phyloP scores from a whole-genome alignment of 1,284 basidiomycete genomes.

The Cryptococcus sp. region DNA sequence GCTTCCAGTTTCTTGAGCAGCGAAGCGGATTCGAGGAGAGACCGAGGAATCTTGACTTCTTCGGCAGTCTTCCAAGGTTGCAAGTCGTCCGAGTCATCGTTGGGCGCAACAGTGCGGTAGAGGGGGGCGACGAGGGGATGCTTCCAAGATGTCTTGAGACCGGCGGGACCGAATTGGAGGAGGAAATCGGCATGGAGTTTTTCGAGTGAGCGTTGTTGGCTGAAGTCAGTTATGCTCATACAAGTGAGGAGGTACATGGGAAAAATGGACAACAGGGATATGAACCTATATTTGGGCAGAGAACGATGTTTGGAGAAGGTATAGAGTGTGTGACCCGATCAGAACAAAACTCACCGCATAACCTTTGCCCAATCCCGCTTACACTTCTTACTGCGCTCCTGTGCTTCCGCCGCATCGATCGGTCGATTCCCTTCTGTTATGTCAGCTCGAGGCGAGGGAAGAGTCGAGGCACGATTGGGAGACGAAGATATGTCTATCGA shows the following conservation, averaged over 20 bases:
- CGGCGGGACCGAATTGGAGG: constrained; percentile 20
- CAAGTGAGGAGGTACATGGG: background rate
- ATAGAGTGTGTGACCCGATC: background rate
- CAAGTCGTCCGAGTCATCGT: background rate
- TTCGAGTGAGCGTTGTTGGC: constrained; percentile 15
- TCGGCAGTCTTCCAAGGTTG: background rate
- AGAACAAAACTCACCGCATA: constrained; percentile 39
- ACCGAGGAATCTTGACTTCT: background rate
- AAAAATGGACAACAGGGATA: background rate
- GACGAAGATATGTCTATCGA: no score
- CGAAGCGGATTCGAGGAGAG: background rate
- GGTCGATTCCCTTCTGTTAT: constrained; percentile 51
- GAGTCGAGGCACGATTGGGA: no score
- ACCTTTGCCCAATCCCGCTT: constrained; percentile 55
- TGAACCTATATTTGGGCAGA: background rate
- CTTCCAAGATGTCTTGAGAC: constrained; percentile 14
- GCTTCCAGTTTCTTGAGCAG: background rate
- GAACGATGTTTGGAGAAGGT: no score
- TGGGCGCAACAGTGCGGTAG: constrained; percentile 1
- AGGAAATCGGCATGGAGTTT: constrained; percentile 17
- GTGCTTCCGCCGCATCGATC: constrained; percentile 51
- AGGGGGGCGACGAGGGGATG: constrained; percentile 21
- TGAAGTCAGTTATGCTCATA: background rate
- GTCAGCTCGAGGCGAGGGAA: no score
- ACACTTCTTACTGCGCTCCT: constrained; percentile 51